Conservation (phyloP, 352 stramenopile species). For the Globisporangium radiosum region DNA sequence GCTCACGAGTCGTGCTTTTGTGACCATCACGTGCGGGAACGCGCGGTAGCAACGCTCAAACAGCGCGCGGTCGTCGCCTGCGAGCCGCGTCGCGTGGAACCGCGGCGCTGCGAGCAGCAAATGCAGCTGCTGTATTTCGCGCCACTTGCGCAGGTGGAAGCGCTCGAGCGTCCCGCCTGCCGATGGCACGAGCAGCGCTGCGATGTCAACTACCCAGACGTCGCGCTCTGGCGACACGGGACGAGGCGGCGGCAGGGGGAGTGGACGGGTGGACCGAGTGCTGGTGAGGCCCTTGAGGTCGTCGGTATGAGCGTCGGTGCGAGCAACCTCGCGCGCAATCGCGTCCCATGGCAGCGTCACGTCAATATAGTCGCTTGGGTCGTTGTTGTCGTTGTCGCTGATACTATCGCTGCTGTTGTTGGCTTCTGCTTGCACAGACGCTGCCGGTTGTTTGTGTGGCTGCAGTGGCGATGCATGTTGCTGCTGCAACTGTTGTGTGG, state of each 20-base stretch:
- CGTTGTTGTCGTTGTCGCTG: not conserved
- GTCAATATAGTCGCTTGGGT: slow-evolving; percentile 8
- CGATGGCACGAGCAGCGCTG: slow-evolving; percentile 4
- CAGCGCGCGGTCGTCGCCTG: slow-evolving; percentile 49
- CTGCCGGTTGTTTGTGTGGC: not conserved
- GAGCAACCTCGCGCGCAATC: not conserved
- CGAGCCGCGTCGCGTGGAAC: slow-evolving; percentile 45
- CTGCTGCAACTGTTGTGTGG: not conserved
- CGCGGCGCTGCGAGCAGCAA: slow-evolving; percentile 29
- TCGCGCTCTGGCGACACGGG: not conserved
- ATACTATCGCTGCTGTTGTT: not conserved
- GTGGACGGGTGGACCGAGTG: too few relatives aligned
- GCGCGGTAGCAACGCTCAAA: slow-evolving; percentile 68
- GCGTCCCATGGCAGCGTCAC: slow-evolving; percentile 7
- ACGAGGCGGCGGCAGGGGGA: too few relatives aligned
- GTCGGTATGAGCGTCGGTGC: not conserved
- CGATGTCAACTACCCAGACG: not conserved
- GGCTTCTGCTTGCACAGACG: not conserved
- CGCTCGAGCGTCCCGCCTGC: slow-evolving; percentile 46
- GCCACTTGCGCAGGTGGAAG: slow-evolving; percentile 62
- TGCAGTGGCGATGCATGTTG: not conserved
- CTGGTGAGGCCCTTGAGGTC: not conserved
- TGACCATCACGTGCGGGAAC: slow-evolving; percentile 59
- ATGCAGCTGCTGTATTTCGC: slow-evolving; percentile 39
- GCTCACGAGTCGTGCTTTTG: slow-evolving; percentile 59